Evolutionary conservation across 2,329 filamentous ascomycete genomes (phyloP), one percentile per base, ranked within the genome.

Genomic region (Eutypa lata): DNA sequence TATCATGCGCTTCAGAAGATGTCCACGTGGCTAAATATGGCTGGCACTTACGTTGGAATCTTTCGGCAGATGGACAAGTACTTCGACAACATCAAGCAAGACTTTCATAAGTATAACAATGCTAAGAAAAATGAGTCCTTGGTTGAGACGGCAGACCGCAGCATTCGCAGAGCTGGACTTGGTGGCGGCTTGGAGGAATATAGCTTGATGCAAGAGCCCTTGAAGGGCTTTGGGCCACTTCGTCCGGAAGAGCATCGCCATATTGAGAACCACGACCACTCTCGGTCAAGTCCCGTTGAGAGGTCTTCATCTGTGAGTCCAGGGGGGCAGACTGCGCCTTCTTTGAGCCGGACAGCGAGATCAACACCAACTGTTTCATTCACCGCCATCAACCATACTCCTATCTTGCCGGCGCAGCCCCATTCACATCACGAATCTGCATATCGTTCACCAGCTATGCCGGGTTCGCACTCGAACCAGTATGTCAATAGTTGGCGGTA

Each of bases 171-270:
- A 47, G 73, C 73, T 2, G 74, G 71, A 6, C 55, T 57, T 2
- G 76, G 80, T 14, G 82, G 80, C 33, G 82, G 78, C 1, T 66
- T 82, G 3, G 80, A 82, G 55, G 79, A 83, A 58, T 85, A 80
- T 67, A 76, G 75, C 54, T 66, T 73, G 10, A 65, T 73, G 47
- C 61, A 62, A 1, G 61, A 59, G 37, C 68, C 68, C 52, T 68
- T 77, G 11, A 75, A 74, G 53, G 76, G 76, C 56, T 74, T 78
- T 44, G 74, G 75, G 37, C 65, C 66, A 28, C 72, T 77, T 10
- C 61, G 70, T 28, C 64, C 68, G 3, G 60, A 68, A 10, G 69
- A 71, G 6, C 65, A 68, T 3, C 63, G 65, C 18, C 61, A 57
- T 48, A 58, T 49, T 37, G 65, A 64, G 49, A 61, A 53, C 50